Evolutionary conservation across 108 stramenopile species (phyloP).

Genomic region (Nitzschia sp.): DNA sequence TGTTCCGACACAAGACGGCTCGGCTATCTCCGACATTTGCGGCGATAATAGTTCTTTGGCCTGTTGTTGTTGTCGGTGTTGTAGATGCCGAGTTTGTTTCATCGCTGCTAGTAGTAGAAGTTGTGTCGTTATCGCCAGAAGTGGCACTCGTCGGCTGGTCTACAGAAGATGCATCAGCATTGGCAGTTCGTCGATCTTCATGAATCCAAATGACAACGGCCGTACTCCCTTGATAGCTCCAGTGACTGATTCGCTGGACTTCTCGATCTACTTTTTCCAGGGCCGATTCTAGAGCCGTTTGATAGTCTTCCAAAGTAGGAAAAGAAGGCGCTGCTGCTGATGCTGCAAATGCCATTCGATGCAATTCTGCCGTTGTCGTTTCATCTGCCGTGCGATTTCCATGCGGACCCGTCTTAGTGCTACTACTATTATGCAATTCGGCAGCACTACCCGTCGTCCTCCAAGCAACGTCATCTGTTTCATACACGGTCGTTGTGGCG

Average conservation of each 20-base stretch:
- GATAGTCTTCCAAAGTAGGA: slow-evolving; percentile 30
- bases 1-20: slow-evolving; percentile 69
- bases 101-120: neutral
- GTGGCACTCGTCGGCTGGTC: neutral
- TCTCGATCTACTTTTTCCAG: slow-evolving; percentile 72
- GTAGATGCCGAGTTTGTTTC: neutral
- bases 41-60: slow-evolving; percentile 52
- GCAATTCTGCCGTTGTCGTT: neutral
- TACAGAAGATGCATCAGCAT: neutral
- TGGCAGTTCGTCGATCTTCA: slow-evolving; percentile 21
- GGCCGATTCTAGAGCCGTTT: slow-evolving; percentile 45
- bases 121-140: neutral
- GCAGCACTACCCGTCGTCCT: slow-evolving; percentile 20
- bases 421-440: no score
- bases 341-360: neutral
- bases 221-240: slow-evolving; percentile 89
- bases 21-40: slow-evolving; percentile 94
- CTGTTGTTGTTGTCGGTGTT: slow-evolving; percentile 6
- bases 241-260: slow-evolving; percentile 62
- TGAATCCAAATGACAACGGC: slow-evolving; percentile 80
- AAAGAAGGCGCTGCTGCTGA: neutral
- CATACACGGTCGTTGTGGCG: neutral
- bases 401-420: no score
- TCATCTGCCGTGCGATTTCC: neutral
- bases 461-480: neutral